Conservation (phyloP, 192 early-diverging fungal genomes). For the Piromyces finnis region DNA sequence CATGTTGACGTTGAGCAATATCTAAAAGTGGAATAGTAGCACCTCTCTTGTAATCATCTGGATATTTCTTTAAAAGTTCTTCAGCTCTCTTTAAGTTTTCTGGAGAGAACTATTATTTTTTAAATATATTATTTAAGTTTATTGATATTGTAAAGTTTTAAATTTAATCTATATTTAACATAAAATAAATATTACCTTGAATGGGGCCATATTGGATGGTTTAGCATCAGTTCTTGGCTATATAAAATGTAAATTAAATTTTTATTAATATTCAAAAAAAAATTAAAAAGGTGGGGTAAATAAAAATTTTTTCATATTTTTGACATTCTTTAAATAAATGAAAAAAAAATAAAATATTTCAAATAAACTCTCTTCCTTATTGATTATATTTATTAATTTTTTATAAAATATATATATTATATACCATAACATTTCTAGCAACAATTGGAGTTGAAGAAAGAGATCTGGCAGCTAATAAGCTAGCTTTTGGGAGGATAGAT, state of each 20-base stretch:
- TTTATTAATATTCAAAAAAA: too few relatives aligned
- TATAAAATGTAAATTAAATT: too few relatives aligned
- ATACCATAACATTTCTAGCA: neutral
- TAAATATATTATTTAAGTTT: too few relatives aligned
- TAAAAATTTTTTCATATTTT: too few relatives aligned
- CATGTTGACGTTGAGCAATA: slow-evolving; percentile 86
- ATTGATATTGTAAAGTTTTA: too few relatives aligned
- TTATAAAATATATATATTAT: neutral
- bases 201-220: neutral
- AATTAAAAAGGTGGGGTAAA: too few relatives aligned
- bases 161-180: too few relatives aligned
- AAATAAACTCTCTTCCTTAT: too few relatives aligned
- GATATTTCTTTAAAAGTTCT: slow-evolving; percentile 84
- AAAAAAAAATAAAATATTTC: too few relatives aligned
- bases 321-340: too few relatives aligned
- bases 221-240: neutral
- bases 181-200: neutral
- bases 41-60: slow-evolving; percentile 7
- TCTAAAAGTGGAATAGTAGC: slow-evolving; percentile 33
- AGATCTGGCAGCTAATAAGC: neutral
- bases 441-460: neutral
- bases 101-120: slow-evolving; percentile 38
- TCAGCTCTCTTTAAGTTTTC: slow-evolving; percentile 62
- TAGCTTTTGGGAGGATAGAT: neutral
- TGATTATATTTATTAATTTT: too few relatives aligned